A percentile compares a stretch with the other conserved stretches of the same genome.
phyloP scores from a whole-genome alignment of 495 filamentous ascomycete genomes.

The Penicillium goetzii region DNA sequence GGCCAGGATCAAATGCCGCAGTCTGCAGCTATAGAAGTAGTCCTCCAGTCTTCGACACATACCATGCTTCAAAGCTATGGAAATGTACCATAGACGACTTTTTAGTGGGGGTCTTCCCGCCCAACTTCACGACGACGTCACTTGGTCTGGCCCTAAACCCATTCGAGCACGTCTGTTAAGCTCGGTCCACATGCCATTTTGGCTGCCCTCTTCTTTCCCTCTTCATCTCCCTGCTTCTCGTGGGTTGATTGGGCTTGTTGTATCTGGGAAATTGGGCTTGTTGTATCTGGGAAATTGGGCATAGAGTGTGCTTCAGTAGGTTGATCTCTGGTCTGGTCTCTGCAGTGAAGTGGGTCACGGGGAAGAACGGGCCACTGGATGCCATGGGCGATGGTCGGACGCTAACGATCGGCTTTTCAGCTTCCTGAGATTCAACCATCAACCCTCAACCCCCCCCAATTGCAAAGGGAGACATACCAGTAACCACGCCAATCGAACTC shows the following conservation, averaged over 20 bases:
- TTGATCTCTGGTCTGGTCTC: neutral
- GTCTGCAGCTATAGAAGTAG: neutral
- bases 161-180: slow-evolving; percentile 25
- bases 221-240: slow-evolving; percentile 14
- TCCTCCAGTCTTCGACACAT: neutral
- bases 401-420: slow-evolving; percentile 26
- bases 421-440: slow-evolving; percentile 13
- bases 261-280: slow-evolving; percentile 1
- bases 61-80: neutral
- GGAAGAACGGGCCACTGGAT: slow-evolving; percentile 1
- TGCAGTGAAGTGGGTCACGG: slow-evolving; percentile 21
- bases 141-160: slow-evolving; percentile 33
- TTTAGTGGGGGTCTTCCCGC: slow-evolving; percentile 5
- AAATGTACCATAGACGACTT: neutral
- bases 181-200: slow-evolving; percentile 34
- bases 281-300: slow-evolving; percentile 2
- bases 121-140: slow-evolving; percentile 31
- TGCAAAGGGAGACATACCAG: slow-evolving; percentile 11
- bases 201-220: slow-evolving; percentile 17
- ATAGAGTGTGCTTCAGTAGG: slow-evolving; percentile 4
- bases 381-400: slow-evolving; percentile 8
- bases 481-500: slow-evolving; percentile 1
- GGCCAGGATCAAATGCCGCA: neutral
- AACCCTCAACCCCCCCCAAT: slow-evolving; percentile 9
- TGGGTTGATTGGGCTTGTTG: slow-evolving; percentile 10